Percentiles rank a stretch among this genome's conserved stretches.
phyloP scores from a whole-genome alignment of 176 grass and related monocot genomes.

The Metroxylon sagu region DNA sequence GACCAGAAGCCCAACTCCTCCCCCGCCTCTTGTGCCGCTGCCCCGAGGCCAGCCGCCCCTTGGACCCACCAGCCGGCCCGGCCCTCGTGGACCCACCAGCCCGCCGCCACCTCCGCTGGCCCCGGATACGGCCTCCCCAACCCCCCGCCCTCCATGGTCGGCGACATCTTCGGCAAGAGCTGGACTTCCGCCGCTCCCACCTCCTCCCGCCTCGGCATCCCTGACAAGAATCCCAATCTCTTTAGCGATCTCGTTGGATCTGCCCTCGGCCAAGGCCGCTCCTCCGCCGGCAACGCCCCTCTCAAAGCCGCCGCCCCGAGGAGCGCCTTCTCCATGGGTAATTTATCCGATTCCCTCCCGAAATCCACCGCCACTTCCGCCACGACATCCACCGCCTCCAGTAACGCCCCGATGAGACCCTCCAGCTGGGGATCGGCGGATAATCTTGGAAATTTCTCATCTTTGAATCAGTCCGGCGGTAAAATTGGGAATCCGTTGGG shows the following conservation, averaged over 20 bases:
- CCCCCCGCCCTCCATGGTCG: constrained; percentile 66
- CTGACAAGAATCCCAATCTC: constrained; percentile 60
- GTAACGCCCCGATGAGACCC: constrained; percentile 20
- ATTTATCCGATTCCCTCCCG: constrained; percentile 61
- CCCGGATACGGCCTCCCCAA: constrained; percentile 29
- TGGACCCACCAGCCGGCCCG: constrained; percentile 44
- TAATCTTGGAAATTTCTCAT: constrained; percentile 5
- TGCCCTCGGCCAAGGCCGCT: constrained; percentile 47
- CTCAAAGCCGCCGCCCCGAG: constrained; percentile 54
- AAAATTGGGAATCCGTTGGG: constrained; percentile 8
- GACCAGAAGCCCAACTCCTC: constrained; percentile 35
- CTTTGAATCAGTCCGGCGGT: constrained; percentile 1
- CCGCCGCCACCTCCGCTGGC: constrained; percentile 24
- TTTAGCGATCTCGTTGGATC: constrained; percentile 91
- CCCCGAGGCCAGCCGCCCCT: constrained; percentile 21
- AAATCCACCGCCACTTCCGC: constrained; percentile 33
- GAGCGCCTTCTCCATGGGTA: constrained; percentile 63
- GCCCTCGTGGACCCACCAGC: constrained; percentile 71
- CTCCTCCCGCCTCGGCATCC: constrained; percentile 34
- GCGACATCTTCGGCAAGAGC: constrained; percentile 85
- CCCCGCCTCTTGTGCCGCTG: constrained; percentile 13
- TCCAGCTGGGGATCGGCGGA: constrained; percentile 24
- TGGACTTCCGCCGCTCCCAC: constrained; percentile 56
- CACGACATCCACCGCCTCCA: background rate
- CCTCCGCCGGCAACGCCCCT: constrained; percentile 37